phyloP scores from a whole-genome alignment of 768 basidiomycete species.

The Lactarius evosmus region DNA sequence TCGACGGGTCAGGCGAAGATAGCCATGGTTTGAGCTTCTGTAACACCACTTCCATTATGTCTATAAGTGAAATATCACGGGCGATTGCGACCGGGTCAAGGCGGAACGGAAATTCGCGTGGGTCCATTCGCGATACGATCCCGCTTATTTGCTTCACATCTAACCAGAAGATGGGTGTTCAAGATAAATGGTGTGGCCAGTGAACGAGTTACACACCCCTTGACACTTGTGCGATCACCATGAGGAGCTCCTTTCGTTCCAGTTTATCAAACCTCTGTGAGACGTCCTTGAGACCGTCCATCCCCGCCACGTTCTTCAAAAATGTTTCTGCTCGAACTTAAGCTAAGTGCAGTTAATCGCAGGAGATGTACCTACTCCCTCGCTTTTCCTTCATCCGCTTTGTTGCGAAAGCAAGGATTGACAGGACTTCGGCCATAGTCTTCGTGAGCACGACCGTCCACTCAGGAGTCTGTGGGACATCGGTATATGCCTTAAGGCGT shows the following conservation, averaged over 20 bases:
- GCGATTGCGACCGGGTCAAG: not conserved
- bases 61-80: not conserved
- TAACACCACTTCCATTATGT: not conserved
- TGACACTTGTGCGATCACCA: not conserved
- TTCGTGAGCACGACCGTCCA: too few species aligned
- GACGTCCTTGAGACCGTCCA: not conserved
- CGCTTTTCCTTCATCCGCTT: not conserved
- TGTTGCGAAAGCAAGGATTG: too few species aligned
- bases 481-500: too few species aligned
- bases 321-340: not conserved
- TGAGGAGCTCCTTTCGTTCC: not conserved
- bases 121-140: not conserved
- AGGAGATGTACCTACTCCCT: not conserved
- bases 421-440: too few species aligned
- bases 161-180: not conserved
- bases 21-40: not conserved
- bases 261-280: not conserved
- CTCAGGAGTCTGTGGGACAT: too few species aligned
- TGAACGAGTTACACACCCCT: not conserved
- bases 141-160: not conserved
- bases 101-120: not conserved
- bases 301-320: not conserved
- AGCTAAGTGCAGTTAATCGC: not conserved
- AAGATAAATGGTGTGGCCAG: not conserved
- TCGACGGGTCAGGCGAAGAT: not conserved